phyloP scores from a whole-genome alignment of 2,329 filamentous ascomycete genomes.

The Diaporthe citri region DNA sequence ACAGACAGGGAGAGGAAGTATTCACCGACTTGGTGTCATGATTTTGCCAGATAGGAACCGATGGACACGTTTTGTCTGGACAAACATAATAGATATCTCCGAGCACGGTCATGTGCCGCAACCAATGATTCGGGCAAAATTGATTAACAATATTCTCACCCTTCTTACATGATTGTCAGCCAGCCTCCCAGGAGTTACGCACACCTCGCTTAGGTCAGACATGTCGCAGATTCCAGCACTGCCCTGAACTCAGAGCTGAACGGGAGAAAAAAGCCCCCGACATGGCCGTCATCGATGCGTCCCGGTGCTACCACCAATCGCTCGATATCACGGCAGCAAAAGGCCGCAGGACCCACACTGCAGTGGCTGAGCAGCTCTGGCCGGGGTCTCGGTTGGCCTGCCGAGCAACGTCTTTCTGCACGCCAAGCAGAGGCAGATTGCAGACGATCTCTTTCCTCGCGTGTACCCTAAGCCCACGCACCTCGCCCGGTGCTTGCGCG shows the following conservation, averaged over 20 bases:
- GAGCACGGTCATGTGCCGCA: background rate
- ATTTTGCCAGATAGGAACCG: background rate
- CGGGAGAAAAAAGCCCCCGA: background rate
- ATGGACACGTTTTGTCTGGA: background rate
- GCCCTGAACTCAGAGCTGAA: background rate
- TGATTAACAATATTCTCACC: background rate
- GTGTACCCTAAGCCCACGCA: background rate
- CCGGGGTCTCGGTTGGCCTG: conserved; percentile 24
- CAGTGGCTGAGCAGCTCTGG: conserved; percentile 20
- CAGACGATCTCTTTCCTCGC: background rate
- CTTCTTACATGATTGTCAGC: background rate
- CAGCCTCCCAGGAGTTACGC: background rate
- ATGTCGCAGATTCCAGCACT: conserved; percentile 45
- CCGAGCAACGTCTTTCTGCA: conserved; percentile 8
- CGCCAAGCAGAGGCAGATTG: background rate
- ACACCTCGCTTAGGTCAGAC: background rate
- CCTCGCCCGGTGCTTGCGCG: background rate
- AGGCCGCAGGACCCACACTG: conserved; percentile 23
- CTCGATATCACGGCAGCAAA: conserved; percentile 32
- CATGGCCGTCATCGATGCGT: conserved; percentile 1
- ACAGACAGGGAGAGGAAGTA: background rate
- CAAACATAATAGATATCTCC: background rate
- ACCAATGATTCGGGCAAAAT: background rate
- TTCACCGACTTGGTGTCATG: background rate
- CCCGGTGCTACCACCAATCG: conserved; percentile 5